Conservation (phyloP, 2,329 filamentous ascomycete genomes). For the Aspergillus nomiae region DNA sequence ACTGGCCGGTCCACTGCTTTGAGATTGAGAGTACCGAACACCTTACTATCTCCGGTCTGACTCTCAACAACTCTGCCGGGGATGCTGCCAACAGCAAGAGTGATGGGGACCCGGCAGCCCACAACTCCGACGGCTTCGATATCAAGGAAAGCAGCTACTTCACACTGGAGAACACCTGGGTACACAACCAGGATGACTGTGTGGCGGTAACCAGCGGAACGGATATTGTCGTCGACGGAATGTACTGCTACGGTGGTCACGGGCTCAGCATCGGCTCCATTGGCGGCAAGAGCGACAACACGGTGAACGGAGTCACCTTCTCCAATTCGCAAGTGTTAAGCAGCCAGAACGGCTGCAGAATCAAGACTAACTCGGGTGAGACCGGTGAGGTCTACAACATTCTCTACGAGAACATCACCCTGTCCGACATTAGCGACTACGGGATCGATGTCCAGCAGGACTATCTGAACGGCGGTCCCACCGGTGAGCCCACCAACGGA, state of each 20-base stretch:
- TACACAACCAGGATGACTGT: conserved; percentile 48
- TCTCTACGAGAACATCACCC: conserved; percentile 55
- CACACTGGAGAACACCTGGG: conserved; percentile 45
- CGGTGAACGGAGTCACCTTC: conserved; percentile 55
- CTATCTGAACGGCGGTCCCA: conserved; percentile 51
- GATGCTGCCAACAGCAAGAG: conserved; percentile 33
- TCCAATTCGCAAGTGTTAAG: conserved; percentile 53
- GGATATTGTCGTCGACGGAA: conserved; percentile 26
- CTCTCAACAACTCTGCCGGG: conserved; percentile 43
- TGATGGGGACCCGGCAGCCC: background rate
- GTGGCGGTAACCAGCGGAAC: conserved; percentile 34
- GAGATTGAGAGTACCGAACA: conserved; percentile 36
- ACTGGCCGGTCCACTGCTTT: conserved; percentile 46
- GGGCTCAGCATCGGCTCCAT: conserved; percentile 38
- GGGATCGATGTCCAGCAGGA: conserved; percentile 57
- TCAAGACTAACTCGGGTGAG: conserved; percentile 55
- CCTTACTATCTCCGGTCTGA: conserved; percentile 39
- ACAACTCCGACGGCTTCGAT: conserved; percentile 55
- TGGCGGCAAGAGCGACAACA: conserved; percentile 55
- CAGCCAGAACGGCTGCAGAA: conserved; percentile 33
- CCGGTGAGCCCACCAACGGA: conserved; percentile 37
- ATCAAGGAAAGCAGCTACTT: conserved; percentile 51
- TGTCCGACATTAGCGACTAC: conserved; percentile 52
- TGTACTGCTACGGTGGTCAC: conserved; percentile 43
- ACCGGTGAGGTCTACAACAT: conserved; percentile 56